Base-by-base conservation (phyloP, 1,284 basidiomycete species). In the Psilocybe mexicana region DNA sequence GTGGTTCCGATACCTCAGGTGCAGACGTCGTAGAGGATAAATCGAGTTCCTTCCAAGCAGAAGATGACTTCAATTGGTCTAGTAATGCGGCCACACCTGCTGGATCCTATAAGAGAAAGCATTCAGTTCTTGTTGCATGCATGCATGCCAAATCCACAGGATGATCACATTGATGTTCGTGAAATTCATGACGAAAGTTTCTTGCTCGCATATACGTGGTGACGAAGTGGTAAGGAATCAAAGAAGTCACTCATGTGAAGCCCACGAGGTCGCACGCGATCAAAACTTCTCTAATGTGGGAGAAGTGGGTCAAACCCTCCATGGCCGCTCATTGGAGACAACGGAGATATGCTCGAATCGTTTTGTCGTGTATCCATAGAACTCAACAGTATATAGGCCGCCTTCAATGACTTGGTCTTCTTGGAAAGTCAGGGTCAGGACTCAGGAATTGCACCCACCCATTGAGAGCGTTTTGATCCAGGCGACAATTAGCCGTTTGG, bases 11-110 rank as follows among this genome's bases (percentile, higher is more conserved):
- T 25, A 40, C 28, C 38, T 56, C 45, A 46, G 58, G 75, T 74
- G 58, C 74, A 35, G 52, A 28, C 24, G 55, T 43, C 18, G 58
- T 46, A 11, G 59, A 43, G 26, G 62, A 61, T 59, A 80, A 68
- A 42, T 84, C 77, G 63, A 80, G 68, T 43, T 85, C 77, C 63
- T 85, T 79, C 87, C 86, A 91, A 43, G 82, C 86, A 65, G 83
- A 78, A 3, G 89, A 90, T 3, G 77, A 70, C 53, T 81, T 77
- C 7, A 91, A 74, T 63, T 81, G 80, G 54, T 90, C 85, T 25
- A 92, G 78, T 28, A 92, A 75, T 14, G 87, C 84, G 65, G 83
- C 79, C 47, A 92, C 76, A 45, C 80, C 81, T 61, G 77, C 76
- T 45, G 85, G 75, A 70, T 90, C 87, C 85, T 88, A 62, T 40